Conservation (phyloP, 176 grass and related monocot species). For the bread wheat (Triticum aestivum) region IWGSC_CS_RefSeq_v2.1 NC_057794.1:4381165-4381664, state of each 20-base stretch:
- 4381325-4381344: neutral
- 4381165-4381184: neutral
- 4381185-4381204: neutral
- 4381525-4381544: slow-evolving; percentile 43
- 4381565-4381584: slow-evolving; percentile 25
- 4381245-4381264: too few species aligned
- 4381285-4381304: neutral
- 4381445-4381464: neutral
- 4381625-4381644: slow-evolving; percentile 64
- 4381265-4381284: neutral
- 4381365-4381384: neutral
- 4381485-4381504: slow-evolving; percentile 45
- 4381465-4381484: slow-evolving; percentile 47
- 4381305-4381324: neutral
- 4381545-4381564: slow-evolving; percentile 52
- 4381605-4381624: slow-evolving; percentile 29
- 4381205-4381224: neutral
- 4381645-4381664: slow-evolving; percentile 44
- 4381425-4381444: neutral
- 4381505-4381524: slow-evolving; percentile 40
- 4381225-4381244: neutral
- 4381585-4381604: slow-evolving; percentile 47
- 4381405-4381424: neutral
- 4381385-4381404: neutral
- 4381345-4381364: neutral